These are phyloP conservation scores for Fusarium buharicum DNA, from an alignment of 2,329 filamentous ascomycete genomes.

Conservation along the genomic window DNA sequence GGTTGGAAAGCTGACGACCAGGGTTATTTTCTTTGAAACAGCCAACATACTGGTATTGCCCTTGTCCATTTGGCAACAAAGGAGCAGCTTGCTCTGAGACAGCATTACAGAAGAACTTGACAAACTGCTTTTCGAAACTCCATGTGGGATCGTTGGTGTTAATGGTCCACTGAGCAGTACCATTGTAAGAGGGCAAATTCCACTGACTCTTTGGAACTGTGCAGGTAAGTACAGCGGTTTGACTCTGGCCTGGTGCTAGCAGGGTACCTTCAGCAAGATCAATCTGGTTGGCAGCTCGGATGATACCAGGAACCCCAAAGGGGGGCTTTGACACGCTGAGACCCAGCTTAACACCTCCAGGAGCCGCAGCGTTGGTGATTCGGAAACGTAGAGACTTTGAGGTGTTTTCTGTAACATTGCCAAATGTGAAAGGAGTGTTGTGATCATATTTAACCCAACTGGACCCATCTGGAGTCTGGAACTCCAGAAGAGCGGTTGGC, in stretches of 20 bases:
- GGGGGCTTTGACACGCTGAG: slow-evolving; percentile 71
- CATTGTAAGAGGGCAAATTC: slow-evolving; percentile 63
- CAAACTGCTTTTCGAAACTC: slow-evolving; percentile 58
- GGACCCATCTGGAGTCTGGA: slow-evolving; percentile 61
- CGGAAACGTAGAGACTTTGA: slow-evolving; percentile 61
- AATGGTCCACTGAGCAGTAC: slow-evolving; percentile 63
- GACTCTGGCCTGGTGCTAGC: slow-evolving; percentile 60
- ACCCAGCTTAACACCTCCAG: slow-evolving; percentile 59
- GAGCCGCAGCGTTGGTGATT: slow-evolving; percentile 61
- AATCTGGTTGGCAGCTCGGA: slow-evolving; percentile 64
- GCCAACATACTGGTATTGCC: slow-evolving; percentile 63
- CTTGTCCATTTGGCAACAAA: slow-evolving; percentile 55
- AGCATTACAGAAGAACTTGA: slow-evolving; percentile 63
- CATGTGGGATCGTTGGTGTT: slow-evolving; percentile 65
- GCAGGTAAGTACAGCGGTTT: slow-evolving; percentile 64
- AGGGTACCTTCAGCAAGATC: slow-evolving; percentile 67
- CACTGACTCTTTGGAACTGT: slow-evolving; percentile 66
- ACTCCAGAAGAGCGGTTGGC: slow-evolving; percentile 63
- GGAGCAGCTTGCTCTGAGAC: slow-evolving; percentile 64
- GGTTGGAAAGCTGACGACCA: slow-evolving; percentile 59
- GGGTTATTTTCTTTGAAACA: slow-evolving; percentile 68
- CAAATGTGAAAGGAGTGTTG: slow-evolving; percentile 62
- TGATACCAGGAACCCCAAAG: slow-evolving; percentile 64
- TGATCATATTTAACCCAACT: slow-evolving; percentile 61
- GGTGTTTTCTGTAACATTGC: slow-evolving; percentile 64